Percentiles rank a stretch among this genome's conserved stretches.
Evolutionary conservation across 768 basidiomycete genomes (phyloP).

Genomic region (Tylopilus sp.): DNA sequence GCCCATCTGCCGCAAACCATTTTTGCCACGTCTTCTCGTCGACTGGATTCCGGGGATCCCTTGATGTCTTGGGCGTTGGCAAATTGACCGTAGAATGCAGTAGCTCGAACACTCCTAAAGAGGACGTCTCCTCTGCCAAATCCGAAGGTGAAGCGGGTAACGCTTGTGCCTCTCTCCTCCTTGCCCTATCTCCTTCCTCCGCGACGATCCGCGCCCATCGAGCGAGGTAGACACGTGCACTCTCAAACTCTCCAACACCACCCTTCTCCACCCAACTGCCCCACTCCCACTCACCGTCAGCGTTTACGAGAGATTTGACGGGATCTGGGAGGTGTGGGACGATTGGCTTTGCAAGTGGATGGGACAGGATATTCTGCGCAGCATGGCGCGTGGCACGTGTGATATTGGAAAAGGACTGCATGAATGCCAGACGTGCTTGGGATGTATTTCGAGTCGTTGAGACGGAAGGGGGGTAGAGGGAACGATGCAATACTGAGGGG

Average conservation of each 20-base stretch:
- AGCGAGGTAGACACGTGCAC: constrained; percentile 92
- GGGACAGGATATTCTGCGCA: constrained; percentile 91
- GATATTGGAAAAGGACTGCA: constrained; percentile 94
- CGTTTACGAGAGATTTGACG: constrained; percentile 85
- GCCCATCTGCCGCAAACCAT: constrained; percentile 77
- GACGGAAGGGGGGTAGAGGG: constrained; percentile 54
- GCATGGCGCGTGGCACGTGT: constrained; percentile 91
- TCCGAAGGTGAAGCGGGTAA: constrained; percentile 50
- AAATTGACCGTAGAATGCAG: constrained; percentile 75
- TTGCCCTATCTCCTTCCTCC: constrained; percentile 92
- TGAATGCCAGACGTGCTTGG: constrained; percentile 73
- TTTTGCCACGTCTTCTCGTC: constrained; percentile 66
- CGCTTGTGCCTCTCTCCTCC: constrained; percentile 73
- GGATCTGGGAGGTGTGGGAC: constrained; percentile 95
- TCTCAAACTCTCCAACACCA: constrained; percentile 94
- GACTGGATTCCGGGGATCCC: constrained; percentile 77
- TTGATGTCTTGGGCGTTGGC: constrained; percentile 77
- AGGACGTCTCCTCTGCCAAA: constrained; percentile 60
- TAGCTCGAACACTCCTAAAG: constrained; percentile 85
- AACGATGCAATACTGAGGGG: constrained; percentile 78
- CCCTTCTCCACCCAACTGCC: constrained; percentile 91
- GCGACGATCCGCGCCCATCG: constrained; percentile 97
- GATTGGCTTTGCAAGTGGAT: constrained; percentile 94
- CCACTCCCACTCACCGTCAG: constrained; percentile 90
- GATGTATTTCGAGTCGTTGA: constrained; percentile 53